Percentiles rank a stretch among this genome's conserved stretches.
These are phyloP conservation scores for Kondoa malvinella DNA, from an alignment of 768 basidiomycete species.

Conservation along the genomic window DNA sequence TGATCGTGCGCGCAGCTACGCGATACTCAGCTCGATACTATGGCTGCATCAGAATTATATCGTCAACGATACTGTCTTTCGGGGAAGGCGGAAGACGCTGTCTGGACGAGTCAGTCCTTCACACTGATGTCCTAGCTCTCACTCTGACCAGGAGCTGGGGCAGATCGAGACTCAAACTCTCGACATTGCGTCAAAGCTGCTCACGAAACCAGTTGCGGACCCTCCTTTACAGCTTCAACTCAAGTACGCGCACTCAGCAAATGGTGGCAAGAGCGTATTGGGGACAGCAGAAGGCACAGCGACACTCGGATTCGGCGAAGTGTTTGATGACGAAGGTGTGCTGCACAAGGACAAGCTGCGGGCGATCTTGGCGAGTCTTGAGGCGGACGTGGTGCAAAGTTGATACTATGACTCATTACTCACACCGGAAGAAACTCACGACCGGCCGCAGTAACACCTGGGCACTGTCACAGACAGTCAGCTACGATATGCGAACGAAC, in stretches of 20 bases:
- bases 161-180: slow-evolving; percentile 84
- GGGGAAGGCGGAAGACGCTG: slow-evolving; percentile 75
- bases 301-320: slow-evolving; percentile 44
- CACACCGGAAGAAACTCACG: too few relatives aligned
- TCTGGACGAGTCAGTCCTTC: slow-evolving; percentile 53
- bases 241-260: slow-evolving; percentile 59
- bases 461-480: too few relatives aligned
- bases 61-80: slow-evolving; percentile 67
- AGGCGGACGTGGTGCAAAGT: slow-evolving; percentile 22
- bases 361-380: slow-evolving; percentile 48
- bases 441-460: too few relatives aligned
- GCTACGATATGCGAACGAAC: too few relatives aligned
- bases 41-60: slow-evolving; percentile 70
- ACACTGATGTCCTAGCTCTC: slow-evolving; percentile 11
- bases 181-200: slow-evolving; percentile 53
- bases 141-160: neutral
- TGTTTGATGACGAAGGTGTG: slow-evolving; percentile 64
- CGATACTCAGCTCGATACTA: slow-evolving; percentile 52
- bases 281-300: slow-evolving; percentile 45
- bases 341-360: slow-evolving; percentile 63
- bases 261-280: slow-evolving; percentile 69
- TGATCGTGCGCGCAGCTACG: slow-evolving; percentile 43
- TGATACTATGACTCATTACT: too few relatives aligned
- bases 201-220: slow-evolving; percentile 38
- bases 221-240: slow-evolving; percentile 53